These are phyloP conservation scores for Gaultheria prostrata DNA, from an alignment of 148 eudicot genomes.

Conservation along the genomic window DNA sequence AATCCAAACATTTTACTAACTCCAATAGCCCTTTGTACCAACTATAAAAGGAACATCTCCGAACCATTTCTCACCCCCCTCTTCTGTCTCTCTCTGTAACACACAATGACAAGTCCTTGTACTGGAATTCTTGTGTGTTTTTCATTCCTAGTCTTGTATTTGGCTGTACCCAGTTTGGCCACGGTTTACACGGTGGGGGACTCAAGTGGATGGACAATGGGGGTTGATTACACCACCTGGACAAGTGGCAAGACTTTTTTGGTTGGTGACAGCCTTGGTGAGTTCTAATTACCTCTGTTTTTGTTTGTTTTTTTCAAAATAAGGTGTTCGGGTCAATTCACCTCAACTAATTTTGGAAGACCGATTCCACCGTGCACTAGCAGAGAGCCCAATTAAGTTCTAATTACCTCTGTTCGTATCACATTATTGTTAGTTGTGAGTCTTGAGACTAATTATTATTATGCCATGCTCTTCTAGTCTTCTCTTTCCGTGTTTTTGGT, in stretches of 20 bases:
- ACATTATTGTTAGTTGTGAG: not conserved
- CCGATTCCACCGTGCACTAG: no score
- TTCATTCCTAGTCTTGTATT: constrained; percentile 8
- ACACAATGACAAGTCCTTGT: constrained; percentile 22
- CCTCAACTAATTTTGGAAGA: no score
- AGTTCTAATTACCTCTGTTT: not conserved
- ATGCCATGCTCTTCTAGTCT: not conserved
- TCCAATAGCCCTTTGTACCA: constrained; percentile 2
- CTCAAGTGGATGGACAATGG: constrained; percentile 64
- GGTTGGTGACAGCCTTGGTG: constrained; percentile 80
- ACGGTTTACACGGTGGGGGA: constrained; percentile 80
- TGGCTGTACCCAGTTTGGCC: constrained; percentile 40
- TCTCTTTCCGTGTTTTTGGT: not conserved
- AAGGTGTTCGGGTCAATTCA: no score
- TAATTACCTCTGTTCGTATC: not conserved
- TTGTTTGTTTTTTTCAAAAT: not conserved
- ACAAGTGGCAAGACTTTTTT: constrained; percentile 50
- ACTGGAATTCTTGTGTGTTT: constrained; percentile 11
- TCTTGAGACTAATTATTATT: not conserved
- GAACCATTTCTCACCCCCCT: constrained; percentile 9
- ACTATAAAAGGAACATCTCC: constrained; percentile 17
- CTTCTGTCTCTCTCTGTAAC: constrained; percentile 2
- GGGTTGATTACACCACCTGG: constrained; percentile 71
- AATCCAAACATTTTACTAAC: constrained; percentile 6
- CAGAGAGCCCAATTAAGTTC: no score